Evolutionary conservation across 2,329 filamentous ascomycete species (phyloP).

Genomic region (Sporothrix mexicana): DNA sequence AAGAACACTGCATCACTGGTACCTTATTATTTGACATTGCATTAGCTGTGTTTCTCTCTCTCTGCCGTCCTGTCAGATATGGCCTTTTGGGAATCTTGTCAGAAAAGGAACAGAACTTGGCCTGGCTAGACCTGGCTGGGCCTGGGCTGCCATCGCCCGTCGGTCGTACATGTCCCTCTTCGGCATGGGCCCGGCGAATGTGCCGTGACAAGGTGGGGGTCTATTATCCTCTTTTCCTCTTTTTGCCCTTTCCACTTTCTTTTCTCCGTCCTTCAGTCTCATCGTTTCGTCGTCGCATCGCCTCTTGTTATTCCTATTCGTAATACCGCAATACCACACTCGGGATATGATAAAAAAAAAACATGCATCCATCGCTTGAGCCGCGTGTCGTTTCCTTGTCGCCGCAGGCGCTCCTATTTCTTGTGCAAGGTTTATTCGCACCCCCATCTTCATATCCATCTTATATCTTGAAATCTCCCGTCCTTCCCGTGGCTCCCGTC

Average conservation of each 20-base stretch:
- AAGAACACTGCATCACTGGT: neutral
- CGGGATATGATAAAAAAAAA: slow-evolving; percentile 10
- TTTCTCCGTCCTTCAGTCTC: too few species aligned
- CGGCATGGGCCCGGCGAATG: slow-evolving; percentile 22
- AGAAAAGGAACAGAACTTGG: neutral
- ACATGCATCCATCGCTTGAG: neutral
- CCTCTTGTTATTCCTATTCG: slow-evolving; percentile 2
- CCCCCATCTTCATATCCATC: neutral
- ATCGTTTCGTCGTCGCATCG: neutral
- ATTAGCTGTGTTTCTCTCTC: slow-evolving; percentile 2
- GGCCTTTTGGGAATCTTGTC: neutral
- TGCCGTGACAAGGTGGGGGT: slow-evolving; percentile 17
- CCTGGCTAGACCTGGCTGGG: neutral
- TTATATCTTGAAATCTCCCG: neutral
- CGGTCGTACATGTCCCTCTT: slow-evolving; percentile 27
- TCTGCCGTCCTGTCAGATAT: slow-evolving; percentile 26
- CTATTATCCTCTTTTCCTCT: neutral
- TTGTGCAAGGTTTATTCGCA: neutral
- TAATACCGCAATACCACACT: slow-evolving; percentile 9
- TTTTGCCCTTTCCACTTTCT: neutral
- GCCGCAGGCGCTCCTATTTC: too few species aligned
- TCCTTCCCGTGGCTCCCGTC: slow-evolving; percentile 17
- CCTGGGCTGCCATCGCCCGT: slow-evolving; percentile 20
- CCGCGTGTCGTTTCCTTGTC: neutral
- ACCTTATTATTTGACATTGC: neutral